Evolutionary conservation across 2,329 filamentous ascomycete species (phyloP), one percentile per base, ranked within the genome.

Genomic region (Pseudocercospora fijiensis): DNA sequence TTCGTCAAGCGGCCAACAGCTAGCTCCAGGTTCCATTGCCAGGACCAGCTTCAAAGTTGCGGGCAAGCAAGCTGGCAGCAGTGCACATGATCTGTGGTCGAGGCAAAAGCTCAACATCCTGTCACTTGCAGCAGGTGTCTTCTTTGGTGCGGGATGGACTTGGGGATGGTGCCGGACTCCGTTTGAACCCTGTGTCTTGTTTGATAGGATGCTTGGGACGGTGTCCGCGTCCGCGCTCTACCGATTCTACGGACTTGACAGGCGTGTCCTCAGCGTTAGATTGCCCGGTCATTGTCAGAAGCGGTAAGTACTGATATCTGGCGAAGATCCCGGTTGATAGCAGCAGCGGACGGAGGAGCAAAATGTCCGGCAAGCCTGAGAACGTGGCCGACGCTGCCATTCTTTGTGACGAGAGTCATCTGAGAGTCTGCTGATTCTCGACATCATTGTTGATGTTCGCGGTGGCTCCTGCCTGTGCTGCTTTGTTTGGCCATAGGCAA

Each of bases 241-340:
- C 49, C 24, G 49, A 26, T 53, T 53, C 49, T n/a, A 53, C 49
- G 24, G 49, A 53, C 26, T 24, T 53, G 22, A 53, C 49, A 16
- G 49, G 49, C 22, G 11, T 24, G 13, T 26, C 49, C 16, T 27
- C 24, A 18, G 49, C 22, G 16, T 26, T 16, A n/a, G 11, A 26
- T 28, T 30, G 16, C 24, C 24, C 49, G 16, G 22, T n/a, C 49
- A 53, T 53, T 8, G 49, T 28, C 9, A 26, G 24, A 26, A 22
- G 18, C 10, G 45, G 45, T 49, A 49, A 49, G 24, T 22, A 1
- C 9, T 49, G 11, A 18, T 49, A 49, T 49, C 45, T 49, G 18
- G 18, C 45, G 18, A 11, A 49, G 20, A 22, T 22, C 45, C 45
- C 18, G 37, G 37, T 41, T 41, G 37, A 18, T 41, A 41, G 37